Evolutionary conservation across 2,329 filamentous ascomycete genomes (phyloP).

Genomic region (Xylaria polymorpha): DNA sequence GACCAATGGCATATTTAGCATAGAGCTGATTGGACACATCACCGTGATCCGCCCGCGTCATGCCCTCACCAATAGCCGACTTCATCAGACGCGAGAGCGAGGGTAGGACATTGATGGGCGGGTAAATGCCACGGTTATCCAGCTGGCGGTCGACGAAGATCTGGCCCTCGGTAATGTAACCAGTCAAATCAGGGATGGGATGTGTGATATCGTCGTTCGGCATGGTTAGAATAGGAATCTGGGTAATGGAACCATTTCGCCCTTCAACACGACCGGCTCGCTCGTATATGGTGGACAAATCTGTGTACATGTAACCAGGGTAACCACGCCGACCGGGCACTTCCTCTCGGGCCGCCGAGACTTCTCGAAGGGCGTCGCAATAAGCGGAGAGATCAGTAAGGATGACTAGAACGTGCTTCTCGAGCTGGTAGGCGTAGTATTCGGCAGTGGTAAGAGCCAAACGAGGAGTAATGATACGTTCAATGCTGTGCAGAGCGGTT

Average conservation of each 20-base stretch:
- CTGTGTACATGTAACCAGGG: constrained; percentile 99
- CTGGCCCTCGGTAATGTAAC: constrained; percentile 99
- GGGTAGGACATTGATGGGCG: constrained; percentile 97
- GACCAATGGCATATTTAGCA: constrained; percentile 98
- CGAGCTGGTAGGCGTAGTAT: constrained; percentile 99
- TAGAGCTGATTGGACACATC: constrained; percentile 99
- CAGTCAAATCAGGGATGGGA: constrained; percentile 97
- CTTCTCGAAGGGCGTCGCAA: constrained; percentile 98
- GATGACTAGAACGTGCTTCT: constrained; percentile 99
- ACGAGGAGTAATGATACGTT: constrained; percentile 99
- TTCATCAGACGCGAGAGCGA: constrained; percentile 99
- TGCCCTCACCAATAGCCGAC: constrained; percentile 97
- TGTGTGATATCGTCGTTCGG: constrained; percentile 99
- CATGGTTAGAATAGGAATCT: constrained; percentile 99
- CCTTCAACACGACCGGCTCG: constrained; percentile 97
- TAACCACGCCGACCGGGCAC: constrained; percentile 99
- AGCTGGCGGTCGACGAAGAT: constrained; percentile 96
- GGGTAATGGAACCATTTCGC: constrained; percentile 97
- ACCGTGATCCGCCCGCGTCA: constrained; percentile 95
- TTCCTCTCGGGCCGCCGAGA: constrained; percentile 97
- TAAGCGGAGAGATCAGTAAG: constrained; percentile 97
- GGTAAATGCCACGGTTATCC: constrained; percentile 97
- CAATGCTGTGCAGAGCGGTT: constrained; percentile 71
- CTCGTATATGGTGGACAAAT: constrained; percentile 99
- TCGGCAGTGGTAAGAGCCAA: constrained; percentile 97